Evolutionary conservation across 2,329 filamentous ascomycete species (phyloP).

Genomic region (Pseudogymnoascus sp.): DNA sequence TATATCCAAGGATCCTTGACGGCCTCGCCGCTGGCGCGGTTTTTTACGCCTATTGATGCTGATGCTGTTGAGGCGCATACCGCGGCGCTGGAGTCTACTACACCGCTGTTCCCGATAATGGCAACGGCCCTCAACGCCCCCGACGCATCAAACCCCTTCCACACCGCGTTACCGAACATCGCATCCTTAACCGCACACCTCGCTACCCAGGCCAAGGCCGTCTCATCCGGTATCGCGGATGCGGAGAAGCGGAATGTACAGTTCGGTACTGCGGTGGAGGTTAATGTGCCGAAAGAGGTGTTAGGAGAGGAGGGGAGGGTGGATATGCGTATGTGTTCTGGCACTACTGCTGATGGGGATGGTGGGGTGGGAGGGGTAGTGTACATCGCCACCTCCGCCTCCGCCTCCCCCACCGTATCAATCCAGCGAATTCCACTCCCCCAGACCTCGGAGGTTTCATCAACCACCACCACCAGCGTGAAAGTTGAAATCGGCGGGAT

Average conservation of each 20-base stretch:
- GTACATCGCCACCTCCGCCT: neutral
- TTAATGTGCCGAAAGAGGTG: slow-evolving; percentile 15
- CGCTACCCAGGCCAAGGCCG: slow-evolving; percentile 44
- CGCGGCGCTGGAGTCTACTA: too few relatives aligned
- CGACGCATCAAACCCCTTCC: slow-evolving; percentile 21
- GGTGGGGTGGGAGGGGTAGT: neutral
- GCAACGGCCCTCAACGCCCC: slow-evolving; percentile 29
- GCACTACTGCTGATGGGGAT: neutral
- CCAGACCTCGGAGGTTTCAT: too few relatives aligned
- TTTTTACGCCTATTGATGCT: slow-evolving; percentile 49
- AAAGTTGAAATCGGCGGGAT: neutral
- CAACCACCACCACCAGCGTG: too few relatives aligned
- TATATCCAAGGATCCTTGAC: slow-evolving; percentile 69
- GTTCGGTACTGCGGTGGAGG: slow-evolving; percentile 43
- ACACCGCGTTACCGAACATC: slow-evolving; percentile 49
- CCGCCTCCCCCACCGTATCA: neutral
- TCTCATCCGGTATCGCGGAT: slow-evolving; percentile 62
- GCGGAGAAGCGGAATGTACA: slow-evolving; percentile 60
- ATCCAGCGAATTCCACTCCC: neutral
- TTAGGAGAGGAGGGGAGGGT: slow-evolving; percentile 13
- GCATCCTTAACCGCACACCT: slow-evolving; percentile 54
- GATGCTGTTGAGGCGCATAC: slow-evolving; percentile 52
- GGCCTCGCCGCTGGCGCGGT: slow-evolving; percentile 55
- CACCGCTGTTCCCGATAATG: slow-evolving; percentile 20
- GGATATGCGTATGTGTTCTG: slow-evolving; percentile 22